Percentiles rank a stretch among this genome's conserved stretches.
Evolutionary conservation across 2,329 filamentous ascomycete species (phyloP).

Genomic region (Phyllosticta citriasiana): DNA sequence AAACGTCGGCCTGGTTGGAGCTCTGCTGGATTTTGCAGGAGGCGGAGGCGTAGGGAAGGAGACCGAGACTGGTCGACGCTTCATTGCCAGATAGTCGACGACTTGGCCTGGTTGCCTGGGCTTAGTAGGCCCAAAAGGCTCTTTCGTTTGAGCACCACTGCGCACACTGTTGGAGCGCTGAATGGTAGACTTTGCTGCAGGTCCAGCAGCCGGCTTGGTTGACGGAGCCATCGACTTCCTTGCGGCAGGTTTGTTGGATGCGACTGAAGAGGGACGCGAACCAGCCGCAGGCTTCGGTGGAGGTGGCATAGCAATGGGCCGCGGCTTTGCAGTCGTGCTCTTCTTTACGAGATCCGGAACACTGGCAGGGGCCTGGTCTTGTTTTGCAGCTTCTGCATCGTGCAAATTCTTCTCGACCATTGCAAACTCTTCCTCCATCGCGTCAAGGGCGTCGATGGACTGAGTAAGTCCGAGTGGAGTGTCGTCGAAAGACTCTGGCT

Average conservation of each 20-base stretch:
- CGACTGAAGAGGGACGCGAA: neutral
- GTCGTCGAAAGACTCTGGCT: slow-evolving; percentile 15
- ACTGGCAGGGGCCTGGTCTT: slow-evolving; percentile 12
- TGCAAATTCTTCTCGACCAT: slow-evolving; percentile 33
- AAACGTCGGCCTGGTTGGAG: slow-evolving; percentile 41
- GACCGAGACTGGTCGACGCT: slow-evolving; percentile 37
- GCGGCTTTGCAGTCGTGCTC: slow-evolving; percentile 11
- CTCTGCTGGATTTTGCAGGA: slow-evolving; percentile 39
- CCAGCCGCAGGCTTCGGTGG: neutral
- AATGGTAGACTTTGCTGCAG: neutral
- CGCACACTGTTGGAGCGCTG: slow-evolving; percentile 5
- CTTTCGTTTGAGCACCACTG: slow-evolving; percentile 2
- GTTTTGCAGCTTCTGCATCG: slow-evolving; percentile 20
- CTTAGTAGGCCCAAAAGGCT: neutral
- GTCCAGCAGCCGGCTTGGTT: neutral
- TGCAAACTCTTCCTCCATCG: slow-evolving; percentile 42
- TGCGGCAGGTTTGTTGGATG: neutral
- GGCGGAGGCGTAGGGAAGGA: slow-evolving; percentile 38
- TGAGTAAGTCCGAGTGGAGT: slow-evolving; percentile 13
- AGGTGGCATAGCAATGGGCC: neutral
- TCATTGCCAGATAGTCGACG: slow-evolving; percentile 30
- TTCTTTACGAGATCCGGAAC: slow-evolving; percentile 19
- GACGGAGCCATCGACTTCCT: neutral
- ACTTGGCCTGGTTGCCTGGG: neutral
- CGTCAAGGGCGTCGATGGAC: slow-evolving; percentile 42